Evolutionary conservation across 1,284 basidiomycete genomes (phyloP), one percentile per base, ranked within the genome.

Genomic region (Ganoderma sinense): DNA sequence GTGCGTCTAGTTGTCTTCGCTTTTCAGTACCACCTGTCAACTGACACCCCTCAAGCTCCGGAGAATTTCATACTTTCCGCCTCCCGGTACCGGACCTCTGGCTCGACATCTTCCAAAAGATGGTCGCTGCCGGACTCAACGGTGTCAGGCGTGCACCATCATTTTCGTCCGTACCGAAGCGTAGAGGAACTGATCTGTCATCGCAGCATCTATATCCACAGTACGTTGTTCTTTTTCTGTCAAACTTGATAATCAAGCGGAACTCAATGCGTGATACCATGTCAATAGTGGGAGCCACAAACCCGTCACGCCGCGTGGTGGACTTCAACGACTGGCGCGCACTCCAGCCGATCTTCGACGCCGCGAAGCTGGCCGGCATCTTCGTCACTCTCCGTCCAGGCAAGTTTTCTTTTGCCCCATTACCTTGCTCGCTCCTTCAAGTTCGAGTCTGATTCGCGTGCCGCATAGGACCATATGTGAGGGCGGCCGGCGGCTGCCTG

Each of bases 11-110:
- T n/a, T n/a, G 51, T 20, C 6, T 29, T 5, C 40, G 18, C 29
- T 5, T 40, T 31, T 31, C 43, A 53, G 41, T 39, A 23, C 43
- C 20, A 40, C 10, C 6, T 36, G 33, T 8, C n/a, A n/a, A n/a
- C n/a, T 45, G 13, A 41, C 8, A 13, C 8, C 41, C 20, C 13
- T 41, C 18, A 62, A 87, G 86, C 69, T 86, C 86, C 0, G 93
- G 93, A 55, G 94, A 96, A 79, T 94, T 96, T 77, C 94, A 96
- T 76, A 89, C 94, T 0, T 96, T 92, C 82, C 87, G 94, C 26
- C 82, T 95, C 2, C 94, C 94, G 1, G 91, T 94, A 0, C 92
- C 92, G 0, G 88, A 87, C 4, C 79, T 96, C 66, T 96, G 94
- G 94, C 85, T 89, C 18, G 94, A 96, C 76, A 90, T 95, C 65